Evolutionary conservation across 352 stramenopile genomes (phyloP).

Genomic region (Globisporangium perplexum): DNA sequence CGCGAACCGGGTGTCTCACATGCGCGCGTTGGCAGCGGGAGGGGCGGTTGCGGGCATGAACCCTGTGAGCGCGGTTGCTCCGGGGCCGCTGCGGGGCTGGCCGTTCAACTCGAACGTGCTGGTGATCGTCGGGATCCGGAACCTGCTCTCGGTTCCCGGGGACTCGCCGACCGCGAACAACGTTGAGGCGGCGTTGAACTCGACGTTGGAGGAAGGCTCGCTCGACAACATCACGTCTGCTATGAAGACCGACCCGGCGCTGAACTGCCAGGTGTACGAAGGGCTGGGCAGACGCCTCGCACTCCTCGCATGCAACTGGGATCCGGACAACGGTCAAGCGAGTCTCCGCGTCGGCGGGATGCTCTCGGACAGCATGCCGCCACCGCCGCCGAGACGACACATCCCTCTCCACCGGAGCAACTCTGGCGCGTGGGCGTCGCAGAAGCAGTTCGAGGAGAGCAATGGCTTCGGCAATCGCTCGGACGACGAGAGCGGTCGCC

Average conservation of each 20-base stretch:
- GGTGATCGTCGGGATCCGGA: conserved; percentile 58
- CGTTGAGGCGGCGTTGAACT: conserved; percentile 10
- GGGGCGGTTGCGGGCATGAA: conserved; percentile 20
- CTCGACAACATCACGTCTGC: conserved; percentile 34
- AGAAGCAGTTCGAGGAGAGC: conserved; percentile 56
- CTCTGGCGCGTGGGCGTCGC: conserved; percentile 57
- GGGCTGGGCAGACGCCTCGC: conserved; percentile 56
- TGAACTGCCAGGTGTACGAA: conserved; percentile 75
- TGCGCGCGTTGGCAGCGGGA: conserved; percentile 18
- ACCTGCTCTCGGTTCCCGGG: conserved; percentile 32
- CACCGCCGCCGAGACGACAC: conserved; percentile 10
- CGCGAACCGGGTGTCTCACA: conserved; percentile 47
- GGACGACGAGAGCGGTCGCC: conserved; percentile 37
- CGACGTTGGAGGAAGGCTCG: conserved; percentile 12
- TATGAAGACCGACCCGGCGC: conserved; percentile 51
- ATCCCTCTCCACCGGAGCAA: conserved; percentile 45
- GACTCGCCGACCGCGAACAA: conserved; percentile 15
- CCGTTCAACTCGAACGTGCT: conserved; percentile 62
- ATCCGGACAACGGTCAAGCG: conserved; percentile 60
- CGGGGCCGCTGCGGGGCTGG: conserved; percentile 57
- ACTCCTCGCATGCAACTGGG: conserved; percentile 80
- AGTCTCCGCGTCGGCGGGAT: conserved; percentile 4
- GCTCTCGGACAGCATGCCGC: conserved; percentile 9
- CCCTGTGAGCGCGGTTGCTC: conserved; percentile 13
- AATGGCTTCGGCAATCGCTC: conserved; percentile 37